Base-by-base conservation (phyloP, 2,329 filamentous ascomycete genomes). In the Acrocalymma vagum region DNA sequence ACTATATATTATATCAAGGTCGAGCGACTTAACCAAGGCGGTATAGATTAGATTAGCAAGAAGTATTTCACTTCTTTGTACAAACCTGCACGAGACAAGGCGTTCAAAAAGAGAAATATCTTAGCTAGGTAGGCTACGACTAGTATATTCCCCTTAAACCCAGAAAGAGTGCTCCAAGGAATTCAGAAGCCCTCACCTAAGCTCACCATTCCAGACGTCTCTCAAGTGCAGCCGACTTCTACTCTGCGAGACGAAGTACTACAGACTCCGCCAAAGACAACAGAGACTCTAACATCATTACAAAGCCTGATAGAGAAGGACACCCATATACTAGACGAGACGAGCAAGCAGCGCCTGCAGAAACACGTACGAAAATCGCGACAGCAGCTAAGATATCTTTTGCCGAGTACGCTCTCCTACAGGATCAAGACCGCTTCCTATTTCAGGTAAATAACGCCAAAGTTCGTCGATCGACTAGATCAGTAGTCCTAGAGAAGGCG, bases 391-490 rank as follows among this genome's bases (percentile, higher is more conserved):
- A 61, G 46, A 45, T 44, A 39, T 55, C 53, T 27, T 53, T 58
- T 42, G 46, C 54, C 15, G 30, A 51, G 32, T 11, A 29, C 32
- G 43, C 53, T 39, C 52, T 67, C 15, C 49, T 50, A 13, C 35
- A 59, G 37, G 52, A 67, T 22, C 46, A 54, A 30, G 60, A 53
- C 39, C 34, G 43, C 31, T 53, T 63, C 47, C 52, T 69, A 36
- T 50, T 62, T 44, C 51, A 67, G 25, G 38, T 43, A n/a, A 53
- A 37, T 31, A 48, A 63, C 53, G 42, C 47, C 29, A 64, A 62
- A 45, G 38, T 34, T 35, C 49, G 55, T 23, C 47, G 53, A 40
- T 49, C 46, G 17, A 57, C 53, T n/a, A 59, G 42, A 35, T 53
- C 59, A 29, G 9, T 39, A 15, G 41, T 64, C 16, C 33, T 63